Evolutionary conservation across 2,329 filamentous ascomycete species (phyloP), one percentile per base, ranked within the genome.

Genomic region (Saccharata proteae): DNA sequence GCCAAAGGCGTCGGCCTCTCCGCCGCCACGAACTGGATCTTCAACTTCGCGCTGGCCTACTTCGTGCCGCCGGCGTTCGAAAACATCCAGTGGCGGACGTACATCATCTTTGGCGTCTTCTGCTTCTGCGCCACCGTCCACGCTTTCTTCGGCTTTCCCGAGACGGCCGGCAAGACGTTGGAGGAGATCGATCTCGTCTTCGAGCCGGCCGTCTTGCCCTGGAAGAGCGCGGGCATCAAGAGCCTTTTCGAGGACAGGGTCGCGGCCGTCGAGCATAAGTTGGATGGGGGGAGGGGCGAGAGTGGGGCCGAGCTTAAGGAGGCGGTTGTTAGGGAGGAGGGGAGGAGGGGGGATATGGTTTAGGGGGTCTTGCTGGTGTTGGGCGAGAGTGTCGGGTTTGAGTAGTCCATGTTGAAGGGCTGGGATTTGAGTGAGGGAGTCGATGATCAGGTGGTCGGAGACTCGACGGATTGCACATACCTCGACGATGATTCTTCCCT

Each of bases 31-130:
- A 57, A 58, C 35, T 57, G 55, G 54, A 42, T 42, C 6, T 57
- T 52, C 51, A 58, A 58, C 40, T 55, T 50, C 30, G 44, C 45
- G n/a, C 49, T 59, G 32, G 54, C 55, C 3, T 58, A 56, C 29
- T 54, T 47, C n/a, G 55, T 58, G 1, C 55, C 54, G 5, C 54
- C 53, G n/a, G 49, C 57, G 17, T 48, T 59, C 7, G 51, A 46
- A 46, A 50, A 42, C 36, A 58, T 59, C 35, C 55, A 54, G 40
- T 59, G 54, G 55, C 57, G 55, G 38, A 58, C 57, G 47, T 59
- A 58, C 41, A 58, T 57, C 47, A 38, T 55, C 30, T 57, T 58
- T 29, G 55, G 43, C 12, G 47, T 53, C 4, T 58, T 58, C 43
- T 58, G 57, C 34, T 52, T 43, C 9, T 27, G 46, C 11, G 53